Evolutionary conservation across 148 eudicot species (phyloP).

Genomic region (Cornus florida): DNA sequence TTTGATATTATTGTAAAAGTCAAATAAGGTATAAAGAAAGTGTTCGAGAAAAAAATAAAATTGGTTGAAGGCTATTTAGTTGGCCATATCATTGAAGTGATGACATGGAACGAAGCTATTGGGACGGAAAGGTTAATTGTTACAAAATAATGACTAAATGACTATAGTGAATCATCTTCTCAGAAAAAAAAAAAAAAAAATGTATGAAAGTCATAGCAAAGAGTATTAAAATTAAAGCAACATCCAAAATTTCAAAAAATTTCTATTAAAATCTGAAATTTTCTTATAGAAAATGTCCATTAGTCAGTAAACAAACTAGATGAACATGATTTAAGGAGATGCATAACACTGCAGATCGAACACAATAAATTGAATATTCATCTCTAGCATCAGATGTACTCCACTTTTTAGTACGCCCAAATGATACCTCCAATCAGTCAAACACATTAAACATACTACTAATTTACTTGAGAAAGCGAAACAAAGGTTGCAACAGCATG

Average conservation of each 20-base stretch:
- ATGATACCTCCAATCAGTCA: not conserved
- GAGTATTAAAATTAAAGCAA: too few species aligned
- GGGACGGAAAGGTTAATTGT: not conserved
- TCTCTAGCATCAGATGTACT: not conserved
- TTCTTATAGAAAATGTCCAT: not conserved
- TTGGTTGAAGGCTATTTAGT: not conserved
- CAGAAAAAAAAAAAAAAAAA: too few species aligned
- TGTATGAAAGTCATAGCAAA: not conserved
- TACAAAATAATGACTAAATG: not conserved
- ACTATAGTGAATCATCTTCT: not conserved
- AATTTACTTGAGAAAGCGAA: too few species aligned
- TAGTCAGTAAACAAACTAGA: not conserved
- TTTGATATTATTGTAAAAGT: not conserved
- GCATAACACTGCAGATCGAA: too few species aligned
- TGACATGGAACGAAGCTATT: not conserved
- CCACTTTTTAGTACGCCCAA: not conserved
- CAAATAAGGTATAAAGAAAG: not conserved
- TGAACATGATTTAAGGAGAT: not conserved
- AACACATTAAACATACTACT: not conserved
- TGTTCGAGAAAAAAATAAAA: not conserved
- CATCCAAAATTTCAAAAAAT: too few species aligned
- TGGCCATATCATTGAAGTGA: not conserved
- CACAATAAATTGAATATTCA: too few species aligned
- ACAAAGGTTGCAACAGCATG: not conserved
- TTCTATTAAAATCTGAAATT: not conserved